Evolutionary conservation across 208 protist species (phyloP), one percentile per base, ranked within the genome.

Genomic region (Tritrichomonas musculus): DNA sequence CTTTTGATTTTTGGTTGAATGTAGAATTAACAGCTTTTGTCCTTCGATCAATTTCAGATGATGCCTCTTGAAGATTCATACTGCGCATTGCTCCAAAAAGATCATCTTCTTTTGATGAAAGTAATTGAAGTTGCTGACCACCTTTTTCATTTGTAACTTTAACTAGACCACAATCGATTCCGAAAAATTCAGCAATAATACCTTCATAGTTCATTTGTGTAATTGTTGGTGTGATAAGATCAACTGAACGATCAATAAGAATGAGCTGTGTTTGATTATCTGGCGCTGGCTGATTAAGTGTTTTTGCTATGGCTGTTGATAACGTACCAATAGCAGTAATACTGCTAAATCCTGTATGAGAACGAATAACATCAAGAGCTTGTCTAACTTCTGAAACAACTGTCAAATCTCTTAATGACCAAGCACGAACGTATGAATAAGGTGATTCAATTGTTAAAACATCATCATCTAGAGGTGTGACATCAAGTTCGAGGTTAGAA

Each of bases 151-250:
- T 47, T 55, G 8, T 39, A 4, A 88, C 5, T 39, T 9, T 27
- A 39, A 57, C 47, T 2, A 88, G 0, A 20, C 77, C 77, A 49
- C 77, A 88, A 47, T 88, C 47, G 20, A 88, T 88, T 55, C 77
- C 77, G 47, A 88, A 57, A 39, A 53, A 88, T 88, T 88, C 77
- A 20, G 77, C 77, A 57, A 88, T 88, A 1, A 88, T 17, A 11
- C 77, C 77, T 57, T 88, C 77, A 49, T 88, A 88, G 47, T 88
- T 88, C 77, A 88, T 88, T 88, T 88, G 77, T 55, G 77, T 88
- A 27, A 88, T 88, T 44, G 17, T 47, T 36, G 77, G 77, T 8
- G 77, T 88, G 27, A 88, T 88, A 33, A 88, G 39, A 50, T 88
- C 77, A 39, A 47, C 41, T 22, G 44, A 53, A 25, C 77, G 33